phyloP scores from a whole-genome alignment of 2,329 filamentous ascomycete species.

The Fusarium sp. region DNA sequence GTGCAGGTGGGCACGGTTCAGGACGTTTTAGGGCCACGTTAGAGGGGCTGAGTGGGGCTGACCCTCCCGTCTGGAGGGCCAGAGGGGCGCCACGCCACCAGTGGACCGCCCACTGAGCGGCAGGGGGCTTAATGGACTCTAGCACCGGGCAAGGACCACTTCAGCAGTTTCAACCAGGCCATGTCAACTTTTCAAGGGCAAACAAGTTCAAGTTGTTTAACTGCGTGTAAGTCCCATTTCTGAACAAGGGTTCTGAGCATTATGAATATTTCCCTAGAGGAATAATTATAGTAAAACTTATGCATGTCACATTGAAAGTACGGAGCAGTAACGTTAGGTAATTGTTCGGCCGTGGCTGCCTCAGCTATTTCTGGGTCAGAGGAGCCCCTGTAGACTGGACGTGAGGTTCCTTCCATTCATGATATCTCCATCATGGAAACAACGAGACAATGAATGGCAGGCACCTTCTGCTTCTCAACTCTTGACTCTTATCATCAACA shows the following conservation, averaged over 20 bases:
- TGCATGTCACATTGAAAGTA: not conserved
- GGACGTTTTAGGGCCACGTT: constrained; percentile 28
- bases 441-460: not conserved
- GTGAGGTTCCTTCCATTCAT: not conserved
- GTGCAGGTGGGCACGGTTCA: constrained; percentile 16
- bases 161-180: constrained; percentile 23
- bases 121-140: constrained; percentile 28
- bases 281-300: not conserved
- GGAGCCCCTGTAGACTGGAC: too few species aligned
- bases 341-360: not conserved
- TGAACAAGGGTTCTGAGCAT: not conserved
- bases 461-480: not conserved
- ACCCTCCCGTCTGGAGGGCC: not conserved
- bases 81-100: constrained; percentile 6
- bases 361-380: not conserved
- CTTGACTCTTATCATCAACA: not conserved
- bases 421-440: constrained; percentile 1
- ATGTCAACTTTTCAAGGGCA: not conserved
- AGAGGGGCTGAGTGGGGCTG: not conserved
- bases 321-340: not conserved
- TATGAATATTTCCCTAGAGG: not conserved
- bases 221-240: not conserved
- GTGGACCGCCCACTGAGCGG: constrained; percentile 3
- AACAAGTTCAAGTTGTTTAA: constrained; percentile 3
- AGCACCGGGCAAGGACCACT: constrained; percentile 29